Conservation (phyloP, 2,329 filamentous ascomycete genomes). For the Aspergillus pseudoglaucus region DNA sequence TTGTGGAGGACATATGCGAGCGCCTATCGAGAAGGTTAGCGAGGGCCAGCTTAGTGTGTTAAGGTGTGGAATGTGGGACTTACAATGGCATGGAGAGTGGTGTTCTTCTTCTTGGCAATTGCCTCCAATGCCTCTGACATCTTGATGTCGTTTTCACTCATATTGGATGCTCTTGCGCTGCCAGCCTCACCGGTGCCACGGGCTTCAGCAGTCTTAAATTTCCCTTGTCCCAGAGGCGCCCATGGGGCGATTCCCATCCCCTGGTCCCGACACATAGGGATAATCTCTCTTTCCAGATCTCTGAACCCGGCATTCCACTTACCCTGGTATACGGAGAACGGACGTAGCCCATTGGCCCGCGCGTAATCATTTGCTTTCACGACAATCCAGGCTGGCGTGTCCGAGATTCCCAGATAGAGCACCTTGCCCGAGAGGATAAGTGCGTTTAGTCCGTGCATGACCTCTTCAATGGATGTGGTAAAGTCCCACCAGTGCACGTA, state of each 20-base stretch:
- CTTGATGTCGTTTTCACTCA: conserved; percentile 3
- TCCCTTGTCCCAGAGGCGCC: conserved; percentile 3
- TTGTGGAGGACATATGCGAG: conserved; percentile 49
- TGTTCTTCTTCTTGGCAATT: not conserved
- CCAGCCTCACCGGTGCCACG: not conserved
- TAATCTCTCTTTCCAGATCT: conserved; percentile 62
- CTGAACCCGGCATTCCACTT: conserved; percentile 55
- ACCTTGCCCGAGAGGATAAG: conserved; percentile 58
- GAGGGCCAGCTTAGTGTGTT: no score
- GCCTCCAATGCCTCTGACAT: conserved; percentile 9
- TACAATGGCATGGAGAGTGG: not conserved
- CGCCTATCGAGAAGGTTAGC: conserved; percentile 19
- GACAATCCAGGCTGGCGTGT: conserved; percentile 62
- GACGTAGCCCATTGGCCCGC: conserved; percentile 60
- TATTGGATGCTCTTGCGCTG: not conserved
- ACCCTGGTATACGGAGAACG: conserved; percentile 65
- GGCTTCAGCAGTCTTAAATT: conserved; percentile 39
- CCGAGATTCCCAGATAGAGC: conserved; percentile 60
- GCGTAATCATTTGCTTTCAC: conserved; percentile 52
- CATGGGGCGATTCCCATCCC: conserved; percentile 42
- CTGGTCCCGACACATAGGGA: conserved; percentile 58
- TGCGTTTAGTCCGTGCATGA: conserved; percentile 62
- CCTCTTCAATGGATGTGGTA: conserved; percentile 55
- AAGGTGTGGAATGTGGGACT: no score
- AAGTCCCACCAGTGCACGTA: conserved; percentile 53